A percentile compares a stretch with the other conserved stretches of the same genome.
Evolutionary conservation across 306 rosid species (phyloP).

Genomic region (Cicer pinnatifidum): DNA sequence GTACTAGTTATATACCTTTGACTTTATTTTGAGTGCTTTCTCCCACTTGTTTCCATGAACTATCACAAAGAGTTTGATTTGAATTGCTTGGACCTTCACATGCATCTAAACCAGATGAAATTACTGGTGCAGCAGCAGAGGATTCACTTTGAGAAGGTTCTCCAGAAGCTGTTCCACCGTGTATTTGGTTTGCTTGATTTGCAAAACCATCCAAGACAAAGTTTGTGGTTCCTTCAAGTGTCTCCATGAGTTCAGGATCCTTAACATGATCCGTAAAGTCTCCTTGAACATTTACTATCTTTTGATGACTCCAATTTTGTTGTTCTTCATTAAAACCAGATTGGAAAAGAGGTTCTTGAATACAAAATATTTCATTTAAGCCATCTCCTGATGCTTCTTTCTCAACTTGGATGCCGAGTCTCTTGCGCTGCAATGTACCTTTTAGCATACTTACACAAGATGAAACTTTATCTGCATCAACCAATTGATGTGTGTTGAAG

Average conservation of each 20-base stretch:
- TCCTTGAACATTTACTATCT: conserved; percentile 53
- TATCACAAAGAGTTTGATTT: conserved; percentile 71
- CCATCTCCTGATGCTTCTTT: conserved; percentile 59
- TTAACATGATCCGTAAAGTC: conserved; percentile 55
- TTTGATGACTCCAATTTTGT: conserved; percentile 55
- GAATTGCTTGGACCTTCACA: conserved; percentile 90
- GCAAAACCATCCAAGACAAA: conserved; percentile 66
- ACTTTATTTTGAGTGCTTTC: conserved; percentile 69
- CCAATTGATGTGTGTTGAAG: conserved; percentile 61
- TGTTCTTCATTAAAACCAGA: conserved; percentile 56
- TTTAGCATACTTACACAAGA: conserved; percentile 90
- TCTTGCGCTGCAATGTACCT: conserved; percentile 85
- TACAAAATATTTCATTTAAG: conserved; percentile 49
- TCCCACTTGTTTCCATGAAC: conserved; percentile 77
- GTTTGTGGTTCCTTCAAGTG: conserved; percentile 61
- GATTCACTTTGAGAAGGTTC: conserved; percentile 97
- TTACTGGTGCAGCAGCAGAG: conserved; percentile 85
- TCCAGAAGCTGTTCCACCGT: conserved; percentile 60
- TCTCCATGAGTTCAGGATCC: conserved; percentile 51
- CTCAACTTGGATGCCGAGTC: conserved; percentile 57
- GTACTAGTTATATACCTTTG: conserved; percentile 60
- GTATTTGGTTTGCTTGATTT: conserved; percentile 60
- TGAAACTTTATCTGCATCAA: conserved; percentile 79
- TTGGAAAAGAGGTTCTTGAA: conserved; percentile 57
- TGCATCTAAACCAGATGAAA: conserved; percentile 84